These are phyloP conservation scores for Syzygium syzygioides DNA, from an alignment of 441 rosid species.

Conservation along the genomic window DNA sequence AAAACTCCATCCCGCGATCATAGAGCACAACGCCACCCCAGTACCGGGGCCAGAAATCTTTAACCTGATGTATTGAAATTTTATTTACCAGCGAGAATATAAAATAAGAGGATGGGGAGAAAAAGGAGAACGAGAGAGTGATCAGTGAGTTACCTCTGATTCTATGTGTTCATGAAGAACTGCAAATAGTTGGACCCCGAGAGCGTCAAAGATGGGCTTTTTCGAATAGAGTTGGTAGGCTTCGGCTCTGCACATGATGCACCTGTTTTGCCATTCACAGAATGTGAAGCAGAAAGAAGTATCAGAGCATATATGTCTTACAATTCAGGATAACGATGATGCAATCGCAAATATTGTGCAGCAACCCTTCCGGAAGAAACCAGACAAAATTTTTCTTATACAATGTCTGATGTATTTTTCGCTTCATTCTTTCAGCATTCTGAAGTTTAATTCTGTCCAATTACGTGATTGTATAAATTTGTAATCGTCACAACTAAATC, in stretches of 20 bases:
- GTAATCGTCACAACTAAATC: neutral
- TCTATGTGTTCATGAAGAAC: conserved; percentile 65
- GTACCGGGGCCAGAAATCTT: conserved; percentile 68
- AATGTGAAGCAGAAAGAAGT: neutral
- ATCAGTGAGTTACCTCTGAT: conserved; percentile 34
- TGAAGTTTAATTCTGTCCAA: neutral
- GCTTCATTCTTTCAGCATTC: neutral
- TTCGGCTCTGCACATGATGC: conserved; percentile 79
- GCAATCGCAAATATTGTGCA: neutral
- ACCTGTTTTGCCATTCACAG: conserved; percentile 29
- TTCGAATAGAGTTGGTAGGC: conserved; percentile 57
- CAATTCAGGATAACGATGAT: neutral
- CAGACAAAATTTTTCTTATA: neutral
- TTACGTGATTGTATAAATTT: neutral
- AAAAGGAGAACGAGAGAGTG: conserved; percentile 2
- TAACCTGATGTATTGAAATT: conserved; percentile 26
- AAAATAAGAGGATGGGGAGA: conserved; percentile 1
- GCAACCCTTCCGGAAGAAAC: neutral
- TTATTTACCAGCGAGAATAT: neutral
- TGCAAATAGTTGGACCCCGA: conserved; percentile 53
- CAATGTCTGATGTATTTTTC: neutral
- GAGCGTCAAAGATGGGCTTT: conserved; percentile 56
- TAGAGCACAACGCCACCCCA: conserved; percentile 56
- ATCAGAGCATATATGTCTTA: neutral
- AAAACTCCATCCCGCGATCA: conserved; percentile 52